phyloP scores from a whole-genome alignment of 257 asterid genomes.

The Lithospermum erythrorhizon region DNA sequence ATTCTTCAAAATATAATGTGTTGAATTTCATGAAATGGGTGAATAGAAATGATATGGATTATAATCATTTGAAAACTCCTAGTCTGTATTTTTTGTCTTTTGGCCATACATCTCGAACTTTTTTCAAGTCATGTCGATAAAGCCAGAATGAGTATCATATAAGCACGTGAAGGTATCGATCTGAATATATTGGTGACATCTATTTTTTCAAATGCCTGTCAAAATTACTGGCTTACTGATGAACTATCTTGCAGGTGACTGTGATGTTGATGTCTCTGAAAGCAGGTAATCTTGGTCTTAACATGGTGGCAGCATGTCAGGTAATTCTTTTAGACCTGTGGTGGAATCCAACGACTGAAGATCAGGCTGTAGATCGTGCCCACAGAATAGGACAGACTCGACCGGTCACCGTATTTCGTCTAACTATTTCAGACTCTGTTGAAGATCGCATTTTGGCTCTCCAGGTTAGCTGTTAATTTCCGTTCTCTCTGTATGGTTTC shows the following conservation, averaged over 20 bases:
- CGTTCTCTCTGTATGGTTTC: not conserved
- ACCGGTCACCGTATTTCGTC: conserved; percentile 77
- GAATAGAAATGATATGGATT: too few species aligned
- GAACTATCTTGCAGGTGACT: conserved; percentile 53
- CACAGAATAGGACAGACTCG: conserved; percentile 98
- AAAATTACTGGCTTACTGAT: not conserved
- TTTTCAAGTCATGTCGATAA: too few species aligned
- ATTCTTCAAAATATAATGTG: too few species aligned
- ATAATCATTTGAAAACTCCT: too few species aligned
- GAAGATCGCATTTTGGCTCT: conserved; percentile 95
- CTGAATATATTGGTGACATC: not conserved
- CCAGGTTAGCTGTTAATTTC: conserved; percentile 43
- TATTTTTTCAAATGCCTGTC: not conserved
- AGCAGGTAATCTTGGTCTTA: conserved; percentile 97
- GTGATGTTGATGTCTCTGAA: conserved; percentile 96
- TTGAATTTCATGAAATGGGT: too few species aligned
- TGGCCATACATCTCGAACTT: too few species aligned
- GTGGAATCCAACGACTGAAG: conserved; percentile 99
- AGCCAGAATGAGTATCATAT: too few species aligned
- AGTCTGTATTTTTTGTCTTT: too few species aligned
- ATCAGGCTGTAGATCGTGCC: conserved; percentile 96
- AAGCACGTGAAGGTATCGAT: too few species aligned
- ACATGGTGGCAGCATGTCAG: conserved; percentile 97
- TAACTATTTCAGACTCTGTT: conserved; percentile 78
- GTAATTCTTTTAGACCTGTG: conserved; percentile 96